A percentile compares a stretch with the other conserved stretches of the same genome.
phyloP scores from a whole-genome alignment of 129 eudicot species.

The Pittosporum tobira region DNA sequence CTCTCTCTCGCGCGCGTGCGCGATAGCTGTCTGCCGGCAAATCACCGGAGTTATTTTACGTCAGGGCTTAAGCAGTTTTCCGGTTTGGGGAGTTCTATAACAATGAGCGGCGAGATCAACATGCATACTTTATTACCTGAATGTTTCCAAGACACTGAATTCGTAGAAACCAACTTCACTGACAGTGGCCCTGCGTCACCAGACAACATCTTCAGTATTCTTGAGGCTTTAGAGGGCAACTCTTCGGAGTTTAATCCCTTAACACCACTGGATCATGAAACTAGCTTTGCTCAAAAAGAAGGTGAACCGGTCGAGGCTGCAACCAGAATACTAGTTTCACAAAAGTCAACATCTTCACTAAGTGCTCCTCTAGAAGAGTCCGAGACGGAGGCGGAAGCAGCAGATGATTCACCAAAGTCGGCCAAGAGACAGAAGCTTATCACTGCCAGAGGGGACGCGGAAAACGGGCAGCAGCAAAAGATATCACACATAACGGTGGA shows the following conservation, averaged over 20 bases:
- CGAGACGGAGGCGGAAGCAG: slow-evolving; percentile 23
- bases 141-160: slow-evolving; percentile 29
- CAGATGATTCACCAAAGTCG: slow-evolving; percentile 25
- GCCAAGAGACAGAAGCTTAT: slow-evolving; percentile 50
- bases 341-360: slow-evolving; percentile 28
- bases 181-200: slow-evolving; percentile 21
- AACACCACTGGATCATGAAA: background rate
- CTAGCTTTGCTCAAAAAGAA: slow-evolving; percentile 7
- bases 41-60: too few species aligned
- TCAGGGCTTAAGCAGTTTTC: too few species aligned
- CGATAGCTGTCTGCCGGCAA: too few species aligned
- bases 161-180: slow-evolving; percentile 21
- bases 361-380: slow-evolving; percentile 29
- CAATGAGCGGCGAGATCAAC: slow-evolving; percentile 20
- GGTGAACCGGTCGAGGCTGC: background rate
- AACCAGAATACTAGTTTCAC: slow-evolving; percentile 20
- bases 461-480: slow-evolving; percentile 40
- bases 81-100: too few species aligned
- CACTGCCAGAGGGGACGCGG: slow-evolving; percentile 9
- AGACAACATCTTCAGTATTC: slow-evolving; percentile 74
- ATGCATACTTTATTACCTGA: slow-evolving; percentile 18
- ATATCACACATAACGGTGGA: slow-evolving; percentile 71
- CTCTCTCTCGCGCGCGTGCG: background rate
- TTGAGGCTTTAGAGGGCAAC: slow-evolving; percentile 59
- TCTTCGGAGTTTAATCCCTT: slow-evolving; percentile 16